Conservation (phyloP, 257 asterid genomes). For the Fraxinus cuspidata region DNA sequence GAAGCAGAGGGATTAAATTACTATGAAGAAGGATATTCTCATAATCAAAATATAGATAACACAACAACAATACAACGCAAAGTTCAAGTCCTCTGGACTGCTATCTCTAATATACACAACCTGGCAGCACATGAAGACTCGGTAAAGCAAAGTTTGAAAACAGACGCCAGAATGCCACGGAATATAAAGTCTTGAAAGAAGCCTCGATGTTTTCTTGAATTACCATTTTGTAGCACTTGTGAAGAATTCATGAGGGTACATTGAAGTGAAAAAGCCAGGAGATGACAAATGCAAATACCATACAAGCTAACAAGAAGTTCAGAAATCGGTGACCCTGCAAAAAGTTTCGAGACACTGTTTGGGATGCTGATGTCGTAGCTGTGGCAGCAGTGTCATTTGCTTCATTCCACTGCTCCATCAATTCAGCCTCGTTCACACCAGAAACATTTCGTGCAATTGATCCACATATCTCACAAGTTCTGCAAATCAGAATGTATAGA, state of each 20-base stretch:
- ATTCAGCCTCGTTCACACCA: constrained; percentile 42
- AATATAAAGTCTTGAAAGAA: neutral
- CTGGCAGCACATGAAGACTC: neutral
- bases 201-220: neutral
- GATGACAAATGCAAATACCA: constrained; percentile 82
- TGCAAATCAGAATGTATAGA: constrained; percentile 26
- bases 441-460: constrained; percentile 68
- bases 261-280: constrained; percentile 92
- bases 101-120: constrained; percentile 26
- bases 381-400: constrained; percentile 31
- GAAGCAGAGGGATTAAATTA: constrained; percentile 1
- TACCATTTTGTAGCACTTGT: neutral
- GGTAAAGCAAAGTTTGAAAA: neutral
- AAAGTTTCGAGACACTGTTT: constrained; percentile 48
- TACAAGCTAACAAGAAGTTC: constrained; percentile 73
- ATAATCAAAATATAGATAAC: neutral
- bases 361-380: constrained; percentile 27
- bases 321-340: constrained; percentile 82
- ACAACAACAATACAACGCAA: neutral
- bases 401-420: constrained; percentile 46
- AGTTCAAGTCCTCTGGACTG: constrained; percentile 2
- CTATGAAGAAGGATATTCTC: neutral
- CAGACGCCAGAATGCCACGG: no score
- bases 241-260: constrained; percentile 45
- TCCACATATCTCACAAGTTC: constrained; percentile 83